These are phyloP conservation scores for Dioszegia aurantiaca DNA, from an alignment of 768 basidiomycete species.

Conservation along the genomic window DNA sequence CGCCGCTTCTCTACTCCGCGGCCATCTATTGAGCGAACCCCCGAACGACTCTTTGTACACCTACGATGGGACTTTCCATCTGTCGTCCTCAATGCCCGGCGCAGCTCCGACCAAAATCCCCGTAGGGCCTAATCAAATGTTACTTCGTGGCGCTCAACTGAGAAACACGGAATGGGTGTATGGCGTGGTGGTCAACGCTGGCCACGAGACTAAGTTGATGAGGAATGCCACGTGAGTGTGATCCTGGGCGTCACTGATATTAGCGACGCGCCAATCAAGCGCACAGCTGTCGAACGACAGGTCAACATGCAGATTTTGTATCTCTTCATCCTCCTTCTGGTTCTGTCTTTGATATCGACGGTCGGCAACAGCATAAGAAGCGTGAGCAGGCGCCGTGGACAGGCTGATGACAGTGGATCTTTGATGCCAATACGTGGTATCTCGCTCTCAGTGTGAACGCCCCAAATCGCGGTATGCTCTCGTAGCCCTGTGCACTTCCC, in stretches of 20 bases:
- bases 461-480: conserved; percentile 61
- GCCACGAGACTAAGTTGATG: conserved; percentile 98
- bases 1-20: conserved; percentile 68
- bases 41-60: conserved; percentile 98
- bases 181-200: conserved; percentile 88
- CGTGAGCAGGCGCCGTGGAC: conserved; percentile 52
- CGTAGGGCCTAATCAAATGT: conserved; percentile 88
- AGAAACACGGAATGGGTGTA: conserved; percentile 97
- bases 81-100: conserved; percentile 59
- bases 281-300: conserved; percentile 91
- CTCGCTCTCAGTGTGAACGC: conserved; percentile 58
- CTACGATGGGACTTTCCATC: conserved; percentile 63
- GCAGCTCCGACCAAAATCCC: conserved; percentile 75
- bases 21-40: conserved; percentile 87
- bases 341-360: conserved; percentile 83
- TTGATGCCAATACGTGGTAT: conserved; percentile 85
- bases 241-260: conserved; percentile 16
- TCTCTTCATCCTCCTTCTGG: conserved; percentile 80
- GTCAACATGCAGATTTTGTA: conserved; percentile 97
- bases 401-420: conserved; percentile 66
- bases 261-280: conserved; percentile 92
- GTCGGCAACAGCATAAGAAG: conserved; percentile 86
- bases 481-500: conserved; percentile 53
- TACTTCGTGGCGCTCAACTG: conserved; percentile 89
- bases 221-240: conserved; percentile 86